A percentile compares a stretch with the other conserved stretches of the same genome.
Conservation (phyloP, 2,329 filamentous ascomycete genomes). For the Calonectria honghensis region DNA sequence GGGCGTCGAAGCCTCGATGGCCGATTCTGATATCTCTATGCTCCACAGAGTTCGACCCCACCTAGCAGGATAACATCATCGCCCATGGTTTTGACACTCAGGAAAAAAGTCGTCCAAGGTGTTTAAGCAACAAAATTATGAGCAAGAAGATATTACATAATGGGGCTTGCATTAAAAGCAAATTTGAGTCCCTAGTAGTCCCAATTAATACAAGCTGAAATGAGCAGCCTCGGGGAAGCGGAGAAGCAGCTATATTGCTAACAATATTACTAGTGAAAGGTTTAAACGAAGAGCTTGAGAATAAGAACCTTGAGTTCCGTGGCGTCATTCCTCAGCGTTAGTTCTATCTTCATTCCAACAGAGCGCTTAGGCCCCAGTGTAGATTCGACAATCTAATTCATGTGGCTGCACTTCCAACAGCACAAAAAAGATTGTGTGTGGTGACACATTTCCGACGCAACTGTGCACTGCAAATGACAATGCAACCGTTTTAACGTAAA, state of each 20-base stretch:
- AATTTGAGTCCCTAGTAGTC: too few species aligned
- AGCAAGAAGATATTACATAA: too few species aligned
- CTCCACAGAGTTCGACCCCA: not conserved
- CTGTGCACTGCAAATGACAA: fast-evolving
- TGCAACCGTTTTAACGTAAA: not conserved
- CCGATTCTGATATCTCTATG: not conserved
- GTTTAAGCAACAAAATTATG: too few species aligned
- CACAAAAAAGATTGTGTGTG: not conserved
- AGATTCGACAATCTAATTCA: not conserved
- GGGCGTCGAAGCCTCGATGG: not conserved
- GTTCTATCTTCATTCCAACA: not conserved
- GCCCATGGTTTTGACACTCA: not conserved
- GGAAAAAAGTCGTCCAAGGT: too few species aligned
- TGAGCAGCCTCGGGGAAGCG: not conserved
- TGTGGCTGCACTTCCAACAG: not conserved
- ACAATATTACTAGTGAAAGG: too few species aligned
- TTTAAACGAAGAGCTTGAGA: not conserved
- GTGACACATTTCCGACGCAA: not conserved
- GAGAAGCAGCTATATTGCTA: not conserved
- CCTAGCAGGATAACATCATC: not conserved
- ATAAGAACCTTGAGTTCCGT: not conserved
- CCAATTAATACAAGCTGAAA: too few species aligned
- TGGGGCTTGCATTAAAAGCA: too few species aligned
- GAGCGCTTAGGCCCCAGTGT: too few species aligned
- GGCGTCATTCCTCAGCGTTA: not conserved